These are phyloP conservation scores for Ashbya aceris DNA, from an alignment of 1,139 yeast species.

Conservation along the genomic window DNA sequence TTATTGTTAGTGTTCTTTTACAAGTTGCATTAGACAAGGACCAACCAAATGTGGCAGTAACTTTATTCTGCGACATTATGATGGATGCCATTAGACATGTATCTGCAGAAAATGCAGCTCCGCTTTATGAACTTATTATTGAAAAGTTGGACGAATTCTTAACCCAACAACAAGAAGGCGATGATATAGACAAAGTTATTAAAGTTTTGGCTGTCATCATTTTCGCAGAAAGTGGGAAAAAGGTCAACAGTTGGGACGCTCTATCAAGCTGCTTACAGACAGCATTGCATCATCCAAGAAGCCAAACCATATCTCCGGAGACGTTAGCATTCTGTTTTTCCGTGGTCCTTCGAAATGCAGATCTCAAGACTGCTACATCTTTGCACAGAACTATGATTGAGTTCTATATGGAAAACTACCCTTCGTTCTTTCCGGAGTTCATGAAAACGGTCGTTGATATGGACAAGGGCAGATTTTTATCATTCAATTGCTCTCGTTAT, in stretches of 20 bases:
- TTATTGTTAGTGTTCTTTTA: slow-evolving; percentile 41
- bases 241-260: slow-evolving; percentile 36
- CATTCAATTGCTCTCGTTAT: slow-evolving; percentile 37
- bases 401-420: slow-evolving; percentile 29
- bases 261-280: slow-evolving; percentile 14
- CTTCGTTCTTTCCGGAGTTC: slow-evolving; percentile 39
- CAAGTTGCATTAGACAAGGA: slow-evolving; percentile 30
- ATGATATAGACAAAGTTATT: slow-evolving; percentile 15
- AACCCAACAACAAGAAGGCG: slow-evolving; percentile 7
- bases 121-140: slow-evolving; percentile 35
- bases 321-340: slow-evolving; percentile 33
- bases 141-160: slow-evolving; percentile 24
- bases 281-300: slow-evolving; percentile 9
- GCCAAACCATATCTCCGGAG: slow-evolving; percentile 18
- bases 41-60: slow-evolving; percentile 26
- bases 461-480: slow-evolving; percentile 37
- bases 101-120: slow-evolving; percentile 42
- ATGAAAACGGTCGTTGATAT: slow-evolving; percentile 39
- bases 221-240: slow-evolving; percentile 64
- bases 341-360: slow-evolving; percentile 51
- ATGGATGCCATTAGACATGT: slow-evolving; percentile 58
- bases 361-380: slow-evolving; percentile 41
- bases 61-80: slow-evolving; percentile 51
- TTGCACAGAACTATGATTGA: slow-evolving; percentile 39
- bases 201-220: slow-evolving; percentile 37